Percentiles rank a stretch among this genome's conserved stretches.
phyloP scores from a whole-genome alignment of 169 alveolate species.

The Plasmodium gonderi region DNA sequence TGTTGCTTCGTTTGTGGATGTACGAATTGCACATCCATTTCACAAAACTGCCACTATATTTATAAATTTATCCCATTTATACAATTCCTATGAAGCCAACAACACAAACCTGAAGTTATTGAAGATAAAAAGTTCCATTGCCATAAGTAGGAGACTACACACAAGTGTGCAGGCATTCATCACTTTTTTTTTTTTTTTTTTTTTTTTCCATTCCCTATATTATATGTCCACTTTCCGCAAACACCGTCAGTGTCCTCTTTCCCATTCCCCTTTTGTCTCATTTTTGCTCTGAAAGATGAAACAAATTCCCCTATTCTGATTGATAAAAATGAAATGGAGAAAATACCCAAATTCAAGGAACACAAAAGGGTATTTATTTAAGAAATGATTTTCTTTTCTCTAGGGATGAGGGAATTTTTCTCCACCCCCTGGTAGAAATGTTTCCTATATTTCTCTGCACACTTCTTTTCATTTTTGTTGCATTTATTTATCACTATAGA shows the following conservation, averaged over 20 bases:
- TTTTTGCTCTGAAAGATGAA: neutral
- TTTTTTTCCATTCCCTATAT: neutral
- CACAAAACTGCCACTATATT: too few species aligned
- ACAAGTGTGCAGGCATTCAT: neutral
- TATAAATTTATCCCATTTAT: neutral
- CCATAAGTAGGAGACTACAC: neutral
- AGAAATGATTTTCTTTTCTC: neutral
- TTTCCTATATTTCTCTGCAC: neutral
- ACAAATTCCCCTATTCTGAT: neutral
- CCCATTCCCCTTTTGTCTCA: neutral
- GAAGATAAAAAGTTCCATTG: constrained; percentile 33
- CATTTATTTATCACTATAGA: neutral
- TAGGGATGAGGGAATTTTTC: too few species aligned
- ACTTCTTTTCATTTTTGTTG: neutral
- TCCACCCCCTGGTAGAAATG: neutral
- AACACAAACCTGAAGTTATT: neutral
- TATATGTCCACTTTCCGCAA: neutral
- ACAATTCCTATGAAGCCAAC: neutral
- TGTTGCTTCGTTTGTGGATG: too few species aligned
- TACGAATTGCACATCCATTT: too few species aligned
- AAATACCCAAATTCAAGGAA: neutral
- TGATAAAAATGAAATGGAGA: neutral
- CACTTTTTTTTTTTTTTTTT: neutral
- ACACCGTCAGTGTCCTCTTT: neutral
- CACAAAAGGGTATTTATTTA: neutral